A percentile compares a stretch with the other conserved stretches of the same genome.
phyloP scores from a whole-genome alignment of 352 stramenopile genomes.

The Aphanomyces stellatus region DNA sequence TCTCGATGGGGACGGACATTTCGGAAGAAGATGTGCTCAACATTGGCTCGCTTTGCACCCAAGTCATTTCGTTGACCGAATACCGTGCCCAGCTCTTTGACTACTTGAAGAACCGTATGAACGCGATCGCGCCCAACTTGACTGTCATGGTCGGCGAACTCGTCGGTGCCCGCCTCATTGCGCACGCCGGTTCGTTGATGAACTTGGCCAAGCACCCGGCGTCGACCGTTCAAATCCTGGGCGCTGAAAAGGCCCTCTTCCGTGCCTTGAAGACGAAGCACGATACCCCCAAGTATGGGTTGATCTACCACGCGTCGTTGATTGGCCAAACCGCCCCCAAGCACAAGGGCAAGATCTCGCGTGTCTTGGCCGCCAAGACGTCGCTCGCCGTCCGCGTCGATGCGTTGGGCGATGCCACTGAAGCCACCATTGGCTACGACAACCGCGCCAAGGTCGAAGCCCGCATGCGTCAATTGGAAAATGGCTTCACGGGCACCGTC shows the following conservation, averaged over 20 bases:
- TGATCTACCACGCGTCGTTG: conserved; percentile 99
- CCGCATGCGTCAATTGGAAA: conserved; percentile 96
- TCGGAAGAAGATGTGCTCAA: conserved; percentile 97
- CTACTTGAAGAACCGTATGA: conserved; percentile 99
- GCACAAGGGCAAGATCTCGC: conserved; percentile 99
- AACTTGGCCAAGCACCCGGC: conserved; percentile 99
- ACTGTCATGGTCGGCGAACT: conserved; percentile 99
- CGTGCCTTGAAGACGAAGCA: conserved; percentile 99
- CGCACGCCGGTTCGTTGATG: conserved; percentile 98
- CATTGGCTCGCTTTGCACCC: conserved; percentile 90
- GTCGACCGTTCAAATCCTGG: conserved; percentile 98
- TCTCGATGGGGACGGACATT: conserved; percentile 99
- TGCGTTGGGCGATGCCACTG: conserved; percentile 93
- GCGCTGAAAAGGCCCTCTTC: conserved; percentile 99
- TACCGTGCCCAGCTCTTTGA: conserved; percentile 97
- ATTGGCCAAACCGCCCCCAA: conserved; percentile 99
- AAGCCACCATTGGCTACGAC: conserved; percentile 95
- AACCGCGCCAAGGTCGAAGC: conserved; percentile 98
- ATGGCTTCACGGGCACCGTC: conserved; percentile 76
- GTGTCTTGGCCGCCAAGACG: conserved; percentile 97
- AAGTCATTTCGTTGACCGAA: conserved; percentile 86
- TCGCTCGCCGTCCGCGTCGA: conserved; percentile 98
- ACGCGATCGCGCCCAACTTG: conserved; percentile 99
- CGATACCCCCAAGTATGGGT: conserved; percentile 99
- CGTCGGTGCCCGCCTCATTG: conserved; percentile 97